Evolutionary conservation across 169 alveolate genomes (phyloP), one percentile per base, ranked within the genome.

Genomic region (Theileria orientalis): DNA sequence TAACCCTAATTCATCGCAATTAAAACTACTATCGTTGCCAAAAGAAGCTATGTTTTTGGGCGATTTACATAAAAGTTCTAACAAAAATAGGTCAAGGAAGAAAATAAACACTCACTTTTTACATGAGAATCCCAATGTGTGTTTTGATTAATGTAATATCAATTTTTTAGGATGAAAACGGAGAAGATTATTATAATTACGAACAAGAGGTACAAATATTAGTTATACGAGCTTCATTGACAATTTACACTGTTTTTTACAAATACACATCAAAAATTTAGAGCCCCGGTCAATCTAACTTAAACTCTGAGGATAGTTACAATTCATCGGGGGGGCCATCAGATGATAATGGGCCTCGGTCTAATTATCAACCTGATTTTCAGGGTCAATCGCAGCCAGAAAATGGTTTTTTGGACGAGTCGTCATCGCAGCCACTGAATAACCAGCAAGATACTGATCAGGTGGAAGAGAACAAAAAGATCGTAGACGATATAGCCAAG

Each of bases 401-500:
- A n/a, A n/a, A n/a, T n/a, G n/a, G n/a, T n/a, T n/a, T n/a, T n/a
- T n/a, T n/a, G 16, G 16, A 44, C 14, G 52, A 44, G 14, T 14
- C 14, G n/a, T 14, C 52, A 44, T 16, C 14, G 14, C 52, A 44
- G 16, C 14, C 14, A 44, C 52, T 14, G n/a, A n/a, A 44, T 44
- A 44, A 14, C 11, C 52, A 37, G 35, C 37, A 61, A 6, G 29
- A 61, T 61, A 54, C 51, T 21, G 8, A 60, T 35, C 21, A 52
- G 23, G 72, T 3, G 16, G 63, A 71, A 19, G 73, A 41, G 21
- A 63, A 71, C 30, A 30, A 19, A 23, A 37, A 61, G 32, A 61
- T 61, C 27, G 70, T 61, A 2, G 83, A 71, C 51, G 60, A 67
- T 54, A 35, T 41, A 29, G 35, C 59, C 6, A 59, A 63, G 23